Evolutionary conservation across 345 rosid species (phyloP), one percentile per base, ranked within the genome.

Genomic region (Sonneratia alba): DNA sequence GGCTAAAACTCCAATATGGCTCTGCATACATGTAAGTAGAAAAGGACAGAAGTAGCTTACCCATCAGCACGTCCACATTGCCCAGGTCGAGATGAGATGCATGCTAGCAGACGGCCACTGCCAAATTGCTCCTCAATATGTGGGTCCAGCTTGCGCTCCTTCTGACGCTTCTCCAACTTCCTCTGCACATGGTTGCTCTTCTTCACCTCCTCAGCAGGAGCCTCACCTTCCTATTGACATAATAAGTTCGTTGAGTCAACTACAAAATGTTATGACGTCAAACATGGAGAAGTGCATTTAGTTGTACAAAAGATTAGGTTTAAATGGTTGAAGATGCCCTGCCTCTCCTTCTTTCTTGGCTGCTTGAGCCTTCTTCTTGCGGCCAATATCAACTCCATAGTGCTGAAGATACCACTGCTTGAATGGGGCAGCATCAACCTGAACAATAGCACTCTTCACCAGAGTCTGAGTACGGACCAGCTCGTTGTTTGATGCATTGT

Each of bases 401-500:
- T 89, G 93, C 79, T 79, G 83, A 51, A 81, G 80, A 63, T 87
- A 89, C 91, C 91, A 89, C 49, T 87, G 91, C 81, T 82, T 85
- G 81, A 89, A 89, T 0, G 93, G 91, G 40, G 93, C 86, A 40
- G 89, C 91, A 80, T 89, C 93, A 4, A 89, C 91, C 76, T 87
- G 91, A 48, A 87, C 79, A 21, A 89, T 85, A 22, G 91, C 88
- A 76, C 93, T 84, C 82, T 89, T 89, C 18, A 89, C 93, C 74
- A 89, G 76, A 3, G 97, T 89, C 71, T 91, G 89, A 2, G 97
- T 91, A 73, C 97, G 89, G 3, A 91, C 95, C 37, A 91, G 81
- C 87, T 91, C 97, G 18, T 86, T 91, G 89, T 91, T 91, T 24
- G 94, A 88, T 4, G 97, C 96, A 75, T 90, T 90, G 88, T 90